phyloP scores from a whole-genome alignment of 2,329 filamentous ascomycete genomes.

The Incumbomyces lentus region DNA sequence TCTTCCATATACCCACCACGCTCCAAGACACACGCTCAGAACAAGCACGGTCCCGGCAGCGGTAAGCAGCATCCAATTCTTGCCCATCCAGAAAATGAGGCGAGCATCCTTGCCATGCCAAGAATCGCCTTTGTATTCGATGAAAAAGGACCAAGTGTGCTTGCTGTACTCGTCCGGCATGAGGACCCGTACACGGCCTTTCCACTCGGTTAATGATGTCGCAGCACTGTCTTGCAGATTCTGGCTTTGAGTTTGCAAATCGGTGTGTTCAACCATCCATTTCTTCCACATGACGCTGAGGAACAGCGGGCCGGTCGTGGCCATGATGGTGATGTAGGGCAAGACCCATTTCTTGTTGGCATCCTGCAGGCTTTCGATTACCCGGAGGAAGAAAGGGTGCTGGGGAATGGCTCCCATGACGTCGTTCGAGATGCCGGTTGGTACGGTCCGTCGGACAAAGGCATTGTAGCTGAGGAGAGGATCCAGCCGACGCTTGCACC shows the following conservation, averaged over 20 bases:
- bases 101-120: slow-evolving; percentile 56
- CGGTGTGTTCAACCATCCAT: slow-evolving; percentile 47
- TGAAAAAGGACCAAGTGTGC: slow-evolving; percentile 62
- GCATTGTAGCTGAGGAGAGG: slow-evolving; percentile 59
- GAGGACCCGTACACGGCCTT: slow-evolving; percentile 52
- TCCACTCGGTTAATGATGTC: slow-evolving; percentile 19
- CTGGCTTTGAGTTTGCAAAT: slow-evolving; percentile 20
- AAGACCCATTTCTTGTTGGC: slow-evolving; percentile 61
- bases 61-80: slow-evolving; percentile 47
- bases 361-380: slow-evolving; percentile 56
- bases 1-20: slow-evolving; percentile 44
- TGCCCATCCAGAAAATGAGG: slow-evolving; percentile 56
- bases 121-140: slow-evolving; percentile 52
- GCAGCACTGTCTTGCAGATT: neutral
- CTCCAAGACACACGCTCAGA: slow-evolving; percentile 35
- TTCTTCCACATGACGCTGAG: slow-evolving; percentile 66
- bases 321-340: slow-evolving; percentile 71
- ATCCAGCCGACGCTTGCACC: slow-evolving; percentile 58
- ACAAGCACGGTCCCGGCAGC: slow-evolving; percentile 41
- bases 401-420: slow-evolving; percentile 63
- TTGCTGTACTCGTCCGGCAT: slow-evolving; percentile 62
- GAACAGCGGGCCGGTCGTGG: slow-evolving; percentile 65
- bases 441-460: slow-evolving; percentile 60
- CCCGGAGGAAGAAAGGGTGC: slow-evolving; percentile 63
- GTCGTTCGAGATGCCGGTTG: slow-evolving; percentile 73